Evolutionary conservation across 768 basidiomycete species (phyloP).

Genomic region (Pleurotus citrinopileatus): DNA sequence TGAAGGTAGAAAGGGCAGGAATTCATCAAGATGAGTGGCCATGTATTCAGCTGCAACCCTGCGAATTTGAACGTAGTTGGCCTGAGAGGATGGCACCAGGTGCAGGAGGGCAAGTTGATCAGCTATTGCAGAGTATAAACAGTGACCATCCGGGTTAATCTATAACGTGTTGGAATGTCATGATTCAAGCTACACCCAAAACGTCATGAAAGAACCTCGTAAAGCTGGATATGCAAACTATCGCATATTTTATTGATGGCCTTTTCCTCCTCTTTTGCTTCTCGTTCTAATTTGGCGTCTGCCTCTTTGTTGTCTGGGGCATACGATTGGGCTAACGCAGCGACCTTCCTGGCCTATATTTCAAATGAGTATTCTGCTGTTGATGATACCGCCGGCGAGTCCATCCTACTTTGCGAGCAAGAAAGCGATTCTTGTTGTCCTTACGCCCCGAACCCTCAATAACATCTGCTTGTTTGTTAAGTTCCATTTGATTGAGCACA

Average conservation of each 20-base stretch:
- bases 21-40: slow-evolving; percentile 78
- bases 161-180: slow-evolving; percentile 24
- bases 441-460: slow-evolving; percentile 38
- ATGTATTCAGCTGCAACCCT: slow-evolving; percentile 79
- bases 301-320: slow-evolving; percentile 52
- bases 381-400: background rate
- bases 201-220: slow-evolving; percentile 44
- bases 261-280: slow-evolving; percentile 65
- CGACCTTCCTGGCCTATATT: slow-evolving; percentile 70
- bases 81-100: slow-evolving; percentile 53
- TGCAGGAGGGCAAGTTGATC: slow-evolving; percentile 84
- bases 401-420: slow-evolving; percentile 63
- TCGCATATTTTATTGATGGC: slow-evolving; percentile 65
- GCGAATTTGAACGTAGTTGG: slow-evolving; percentile 62
- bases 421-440: slow-evolving; percentile 61
- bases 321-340: slow-evolving; percentile 52
- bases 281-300: slow-evolving; percentile 57
- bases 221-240: slow-evolving; percentile 58
- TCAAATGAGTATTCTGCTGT: background rate
- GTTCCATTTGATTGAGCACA: slow-evolving; percentile 46
- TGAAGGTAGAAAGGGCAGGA: slow-evolving; percentile 89
- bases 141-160: slow-evolving; percentile 96
- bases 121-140: slow-evolving; percentile 91
- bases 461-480: slow-evolving; percentile 29
- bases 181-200: background rate